Evolutionary conservation across 2,329 filamentous ascomycete species (phyloP), one percentile per base, ranked within the genome.

Genomic region (Tolypocladium ovalisporum): DNA sequence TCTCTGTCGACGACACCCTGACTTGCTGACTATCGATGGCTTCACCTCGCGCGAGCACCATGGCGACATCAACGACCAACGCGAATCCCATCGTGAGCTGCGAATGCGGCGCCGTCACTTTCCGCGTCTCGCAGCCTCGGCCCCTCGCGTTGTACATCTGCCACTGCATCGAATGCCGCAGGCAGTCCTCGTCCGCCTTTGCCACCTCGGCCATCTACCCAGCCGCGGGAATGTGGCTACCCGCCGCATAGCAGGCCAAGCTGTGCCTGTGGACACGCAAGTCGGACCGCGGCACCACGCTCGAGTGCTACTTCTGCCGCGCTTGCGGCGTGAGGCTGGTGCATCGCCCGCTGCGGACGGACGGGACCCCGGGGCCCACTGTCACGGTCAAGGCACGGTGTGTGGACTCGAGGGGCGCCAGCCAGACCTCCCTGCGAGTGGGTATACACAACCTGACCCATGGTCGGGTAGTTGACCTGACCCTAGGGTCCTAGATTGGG

Each of bases 321-420:
- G 64, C 60, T 3, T 79, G 76, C 62, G 78, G 78, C 12, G 71
- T 71, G n/a, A 72, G 78, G 15, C 55, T 80, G n/a, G 64, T 79
- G 32, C 78, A 81, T 60, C 73, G 75, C 51, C 66, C 70, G 44
- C 64, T 72, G 27, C 62, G 71, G 8, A 59, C 67, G 1, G 71
- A 76, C 57, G 76, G 76, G 2, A 67, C 61, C 4, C 66, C 70
- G 5, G 66, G 70, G 29, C 36, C 66, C 0, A 74, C 70, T 0
- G 58, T 79, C 10, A 75, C 70, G 24, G 65, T 81, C 60, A 81
- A 80, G 66, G 78, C 75, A 4, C 78, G 78, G 0, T 68, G 72
- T 13, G 59, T 79, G 19, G 64, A 75, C 75, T 75, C 67, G 62
- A n/a, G n/a, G n/a, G n/a, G n/a, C n/a, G n/a, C n/a, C n/a, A n/a